Conservation (phyloP, 805 yeast genomes). For the Teunomyces stri region DNA sequence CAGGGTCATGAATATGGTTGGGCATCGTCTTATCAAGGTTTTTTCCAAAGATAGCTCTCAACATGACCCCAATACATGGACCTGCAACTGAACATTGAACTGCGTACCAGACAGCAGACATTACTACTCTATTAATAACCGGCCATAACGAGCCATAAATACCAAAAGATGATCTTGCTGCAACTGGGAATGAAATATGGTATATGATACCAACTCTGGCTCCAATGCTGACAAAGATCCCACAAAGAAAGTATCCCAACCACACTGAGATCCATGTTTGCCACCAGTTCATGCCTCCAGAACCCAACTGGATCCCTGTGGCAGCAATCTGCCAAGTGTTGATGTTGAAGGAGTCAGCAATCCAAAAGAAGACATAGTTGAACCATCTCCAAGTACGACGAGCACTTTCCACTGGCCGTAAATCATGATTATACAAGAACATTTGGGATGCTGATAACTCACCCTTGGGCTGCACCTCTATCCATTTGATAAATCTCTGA, state of each 20-base stretch:
- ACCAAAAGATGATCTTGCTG: slow-evolving; percentile 81
- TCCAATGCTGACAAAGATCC: slow-evolving; percentile 63
- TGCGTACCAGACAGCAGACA: slow-evolving; percentile 86
- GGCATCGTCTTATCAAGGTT: slow-evolving; percentile 61
- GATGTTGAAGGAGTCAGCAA: slow-evolving; percentile 86
- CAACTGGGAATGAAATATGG: slow-evolving; percentile 83
- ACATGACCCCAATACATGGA: slow-evolving; percentile 73
- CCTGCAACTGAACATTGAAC: slow-evolving; percentile 87
- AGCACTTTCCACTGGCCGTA: slow-evolving; percentile 70
- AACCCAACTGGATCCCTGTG: slow-evolving; percentile 64
- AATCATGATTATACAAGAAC: slow-evolving; percentile 70
- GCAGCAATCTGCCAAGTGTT: slow-evolving; percentile 92
- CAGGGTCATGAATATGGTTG: slow-evolving; percentile 55
- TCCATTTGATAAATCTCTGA: neutral
- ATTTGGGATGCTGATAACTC: slow-evolving; percentile 56
- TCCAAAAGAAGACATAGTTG: slow-evolving; percentile 78
- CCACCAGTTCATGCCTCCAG: slow-evolving; percentile 78
- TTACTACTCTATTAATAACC: slow-evolving; percentile 79
- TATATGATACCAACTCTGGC: slow-evolving; percentile 79
- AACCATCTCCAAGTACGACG: slow-evolving; percentile 87
- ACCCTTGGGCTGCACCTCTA: slow-evolving; percentile 35
- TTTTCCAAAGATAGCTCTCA: slow-evolving; percentile 67
- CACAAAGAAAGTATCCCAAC: slow-evolving; percentile 75
- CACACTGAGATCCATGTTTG: slow-evolving; percentile 86
- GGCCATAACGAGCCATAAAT: slow-evolving; percentile 88